A percentile compares a stretch with the other conserved stretches of the same genome.
These are phyloP conservation scores for Hemerocallis citrina DNA, from an alignment of 106 monocot species.

Conservation along the genomic window DNA sequence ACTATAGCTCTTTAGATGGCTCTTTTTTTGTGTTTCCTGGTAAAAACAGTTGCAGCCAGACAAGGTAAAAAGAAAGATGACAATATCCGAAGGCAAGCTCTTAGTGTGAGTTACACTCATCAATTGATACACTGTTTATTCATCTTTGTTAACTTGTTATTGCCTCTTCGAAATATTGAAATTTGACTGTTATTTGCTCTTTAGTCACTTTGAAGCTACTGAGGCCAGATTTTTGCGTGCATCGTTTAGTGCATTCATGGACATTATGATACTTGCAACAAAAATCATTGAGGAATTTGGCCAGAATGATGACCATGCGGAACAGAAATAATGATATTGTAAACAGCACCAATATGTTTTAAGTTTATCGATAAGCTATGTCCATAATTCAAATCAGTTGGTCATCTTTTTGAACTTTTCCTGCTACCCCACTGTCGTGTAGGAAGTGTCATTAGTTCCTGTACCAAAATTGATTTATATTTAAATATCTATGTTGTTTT, in stretches of 20 bases:
- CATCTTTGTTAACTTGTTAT: neutral
- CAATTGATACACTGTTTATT: neutral
- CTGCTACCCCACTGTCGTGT: no score
- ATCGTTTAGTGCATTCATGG: constrained; percentile 73
- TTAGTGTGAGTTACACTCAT: constrained; percentile 53
- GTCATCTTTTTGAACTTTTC: no score
- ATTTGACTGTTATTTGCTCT: neutral
- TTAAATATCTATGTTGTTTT: no score
- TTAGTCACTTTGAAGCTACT: constrained; percentile 74
- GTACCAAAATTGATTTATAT: no score
- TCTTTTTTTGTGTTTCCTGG: neutral
- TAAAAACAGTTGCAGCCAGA: constrained; percentile 95
- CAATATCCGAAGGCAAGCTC: constrained; percentile 55
- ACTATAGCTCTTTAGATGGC: neutral
- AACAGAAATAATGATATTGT: neutral
- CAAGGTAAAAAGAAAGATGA: constrained; percentile 79
- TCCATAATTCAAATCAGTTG: no score
- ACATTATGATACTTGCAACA: constrained; percentile 60
- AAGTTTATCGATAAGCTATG: no score
- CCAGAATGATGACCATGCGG: neutral
- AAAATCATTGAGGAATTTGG: constrained; percentile 72
- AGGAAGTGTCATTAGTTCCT: no score
- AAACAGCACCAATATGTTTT: no score
- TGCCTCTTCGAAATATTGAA: no score
- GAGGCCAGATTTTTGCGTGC: constrained; percentile 91